Conservation (phyloP, 495 filamentous ascomycete genomes). For the Penicillium pulvis region DNA sequence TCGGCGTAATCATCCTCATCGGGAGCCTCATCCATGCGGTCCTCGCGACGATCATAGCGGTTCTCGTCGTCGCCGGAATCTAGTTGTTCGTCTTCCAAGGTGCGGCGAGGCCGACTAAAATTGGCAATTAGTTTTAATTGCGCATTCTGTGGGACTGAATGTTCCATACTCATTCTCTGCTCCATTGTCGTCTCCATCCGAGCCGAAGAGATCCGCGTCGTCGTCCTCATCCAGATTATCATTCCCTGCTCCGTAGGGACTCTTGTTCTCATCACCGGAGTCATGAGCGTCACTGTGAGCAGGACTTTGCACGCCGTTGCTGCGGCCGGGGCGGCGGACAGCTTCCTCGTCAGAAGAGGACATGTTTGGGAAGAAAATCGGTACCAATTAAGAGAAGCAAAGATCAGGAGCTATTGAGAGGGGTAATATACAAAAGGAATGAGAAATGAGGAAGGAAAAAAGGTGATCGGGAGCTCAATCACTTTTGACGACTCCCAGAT, state of each 20-base stretch:
- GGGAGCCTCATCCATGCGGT: slow-evolving; percentile 50
- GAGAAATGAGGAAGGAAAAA: slow-evolving; percentile 1
- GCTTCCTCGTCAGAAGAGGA: slow-evolving; percentile 52
- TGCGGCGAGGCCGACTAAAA: slow-evolving; percentile 51
- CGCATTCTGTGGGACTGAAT: slow-evolving; percentile 24
- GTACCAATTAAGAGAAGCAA: not conserved
- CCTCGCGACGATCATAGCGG: slow-evolving; percentile 51
- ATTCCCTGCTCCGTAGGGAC: slow-evolving; percentile 16
- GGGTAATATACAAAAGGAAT: not conserved
- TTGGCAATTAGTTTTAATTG: slow-evolving; percentile 25
- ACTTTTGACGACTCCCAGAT: not conserved
- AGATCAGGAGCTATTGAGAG: not conserved
- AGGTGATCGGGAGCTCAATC: slow-evolving; percentile 9
- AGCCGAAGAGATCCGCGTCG: slow-evolving; percentile 69
- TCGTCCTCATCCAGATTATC: slow-evolving; percentile 52
- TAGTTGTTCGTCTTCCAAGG: slow-evolving; percentile 71
- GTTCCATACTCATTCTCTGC: slow-evolving; percentile 42
- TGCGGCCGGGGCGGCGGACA: slow-evolving; percentile 43
- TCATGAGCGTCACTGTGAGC: slow-evolving; percentile 31
- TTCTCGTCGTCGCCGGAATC: slow-evolving; percentile 78
- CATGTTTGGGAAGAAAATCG: not conserved
- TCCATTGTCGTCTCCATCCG: slow-evolving; percentile 47
- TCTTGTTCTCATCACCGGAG: slow-evolving; percentile 23
- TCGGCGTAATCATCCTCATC: slow-evolving; percentile 53
- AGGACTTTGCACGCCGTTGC: slow-evolving; percentile 32